phyloP scores from a whole-genome alignment of 2,329 filamentous ascomycete species.

The Hypoxylon sp. region DNA sequence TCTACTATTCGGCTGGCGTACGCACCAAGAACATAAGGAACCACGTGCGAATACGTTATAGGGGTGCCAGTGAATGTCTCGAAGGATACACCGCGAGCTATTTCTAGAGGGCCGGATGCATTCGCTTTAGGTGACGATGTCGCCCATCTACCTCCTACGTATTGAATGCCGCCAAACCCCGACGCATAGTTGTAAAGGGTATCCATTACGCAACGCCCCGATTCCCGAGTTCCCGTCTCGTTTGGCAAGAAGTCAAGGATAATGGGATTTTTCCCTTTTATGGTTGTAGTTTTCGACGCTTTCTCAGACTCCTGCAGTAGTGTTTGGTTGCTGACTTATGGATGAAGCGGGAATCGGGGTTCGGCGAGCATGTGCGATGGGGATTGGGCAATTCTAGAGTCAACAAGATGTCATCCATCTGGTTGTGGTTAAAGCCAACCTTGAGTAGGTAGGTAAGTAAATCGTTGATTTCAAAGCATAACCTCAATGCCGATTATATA shows the following conservation, averaged over 20 bases:
- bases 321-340: slow-evolving; percentile 9
- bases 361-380: neutral
- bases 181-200: neutral
- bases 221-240: neutral
- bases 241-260: neutral
- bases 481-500: slow-evolving; percentile 1
- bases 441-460: neutral
- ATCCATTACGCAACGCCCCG: neutral
- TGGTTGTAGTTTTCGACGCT: neutral
- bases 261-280: neutral
- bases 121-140: neutral
- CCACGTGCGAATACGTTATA: neutral
- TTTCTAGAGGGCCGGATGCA: neutral
- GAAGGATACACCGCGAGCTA: neutral
- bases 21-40: neutral
- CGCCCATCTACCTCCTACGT: neutral
- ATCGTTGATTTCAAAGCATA: slow-evolving; percentile 25
- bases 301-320: neutral
- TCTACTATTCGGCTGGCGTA: too few species aligned
- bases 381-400: slow-evolving; percentile 1
- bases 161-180: neutral
- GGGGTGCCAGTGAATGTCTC: neutral
- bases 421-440: slow-evolving; percentile 5
- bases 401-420: slow-evolving; percentile 15
- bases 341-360: slow-evolving; percentile 17